phyloP scores from a whole-genome alignment of 805 yeast genomes.

The Cyberlindnera japonica region DNA sequence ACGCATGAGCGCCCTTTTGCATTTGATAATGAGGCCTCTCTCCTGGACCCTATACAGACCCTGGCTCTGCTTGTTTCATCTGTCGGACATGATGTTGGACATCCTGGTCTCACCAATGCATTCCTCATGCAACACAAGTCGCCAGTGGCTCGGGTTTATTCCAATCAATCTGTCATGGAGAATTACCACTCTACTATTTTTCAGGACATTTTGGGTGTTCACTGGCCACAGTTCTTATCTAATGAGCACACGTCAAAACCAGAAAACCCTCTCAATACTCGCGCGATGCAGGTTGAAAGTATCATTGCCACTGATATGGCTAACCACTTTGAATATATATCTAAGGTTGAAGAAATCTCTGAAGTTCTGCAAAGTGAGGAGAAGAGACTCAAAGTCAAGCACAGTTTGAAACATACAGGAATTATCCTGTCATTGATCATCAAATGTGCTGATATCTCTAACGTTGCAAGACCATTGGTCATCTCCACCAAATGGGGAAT shows the following conservation, averaged over 20 bases:
- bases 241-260: conserved; percentile 13
- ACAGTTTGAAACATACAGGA: conserved; percentile 25
- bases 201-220: conserved; percentile 44
- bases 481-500: conserved; percentile 85
- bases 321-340: conserved; percentile 69
- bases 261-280: conserved; percentile 23
- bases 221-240: conserved; percentile 42
- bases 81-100: conserved; percentile 93
- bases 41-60: conserved; percentile 39
- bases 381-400: conserved; percentile 15
- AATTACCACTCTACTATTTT: conserved; percentile 75
- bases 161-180: conserved; percentile 72
- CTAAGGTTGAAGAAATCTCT: conserved; percentile 41
- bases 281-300: conserved; percentile 32
- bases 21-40: conserved; percentile 14
- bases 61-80: conserved; percentile 73
- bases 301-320: conserved; percentile 95
- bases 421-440: conserved; percentile 67
- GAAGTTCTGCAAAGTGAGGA: conserved; percentile 17
- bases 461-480: conserved; percentile 76
- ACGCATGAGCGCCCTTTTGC: background rate
- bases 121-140: conserved; percentile 57
- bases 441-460: conserved; percentile 94
- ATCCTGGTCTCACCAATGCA: conserved; percentile 90
- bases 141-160: conserved; percentile 59